Conservation (phyloP, 106 monocot genomes). For the Platanthera zijinensis region DNA sequence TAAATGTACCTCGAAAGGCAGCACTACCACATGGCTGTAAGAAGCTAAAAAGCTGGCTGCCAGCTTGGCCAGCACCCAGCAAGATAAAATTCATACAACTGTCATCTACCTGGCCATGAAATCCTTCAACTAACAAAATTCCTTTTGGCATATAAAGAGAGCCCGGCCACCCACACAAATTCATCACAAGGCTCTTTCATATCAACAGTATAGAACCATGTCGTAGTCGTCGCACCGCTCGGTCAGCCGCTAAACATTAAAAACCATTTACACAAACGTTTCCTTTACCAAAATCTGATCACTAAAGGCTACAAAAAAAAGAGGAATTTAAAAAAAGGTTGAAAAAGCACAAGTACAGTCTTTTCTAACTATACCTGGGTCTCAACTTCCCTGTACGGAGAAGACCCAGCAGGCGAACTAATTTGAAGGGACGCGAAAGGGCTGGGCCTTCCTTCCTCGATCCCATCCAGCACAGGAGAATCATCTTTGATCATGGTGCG, state of each 20-base stretch:
- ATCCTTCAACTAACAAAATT: not conserved
- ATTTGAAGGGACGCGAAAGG: conserved; percentile 17
- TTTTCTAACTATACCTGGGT: conserved; percentile 22
- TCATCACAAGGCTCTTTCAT: not conserved
- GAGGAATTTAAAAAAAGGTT: not conserved
- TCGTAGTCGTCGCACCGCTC: not conserved
- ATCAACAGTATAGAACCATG: not conserved
- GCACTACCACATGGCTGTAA: not conserved
- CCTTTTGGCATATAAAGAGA: too few relatives aligned
- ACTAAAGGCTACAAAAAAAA: conserved; percentile 1
- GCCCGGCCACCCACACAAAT: too few relatives aligned
- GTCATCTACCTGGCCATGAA: not conserved
- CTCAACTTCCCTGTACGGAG: conserved; percentile 22
- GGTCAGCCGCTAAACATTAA: not conserved
- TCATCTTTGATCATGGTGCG: conserved; percentile 55
- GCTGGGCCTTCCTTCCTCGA: conserved; percentile 14
- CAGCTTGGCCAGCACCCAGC: not conserved
- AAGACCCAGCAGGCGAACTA: conserved; percentile 28
- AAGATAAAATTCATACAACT: not conserved
- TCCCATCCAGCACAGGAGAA: conserved; percentile 9
- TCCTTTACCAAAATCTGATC: not conserved
- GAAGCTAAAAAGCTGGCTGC: not conserved
- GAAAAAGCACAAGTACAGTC: not conserved
- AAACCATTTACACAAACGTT: conserved; percentile 7
- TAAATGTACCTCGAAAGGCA: too few relatives aligned